Evolutionary conservation across 352 stramenopile genomes (phyloP), one percentile per base, ranked within the genome.

Genomic region (Phytopythium mirpurense): DNA sequence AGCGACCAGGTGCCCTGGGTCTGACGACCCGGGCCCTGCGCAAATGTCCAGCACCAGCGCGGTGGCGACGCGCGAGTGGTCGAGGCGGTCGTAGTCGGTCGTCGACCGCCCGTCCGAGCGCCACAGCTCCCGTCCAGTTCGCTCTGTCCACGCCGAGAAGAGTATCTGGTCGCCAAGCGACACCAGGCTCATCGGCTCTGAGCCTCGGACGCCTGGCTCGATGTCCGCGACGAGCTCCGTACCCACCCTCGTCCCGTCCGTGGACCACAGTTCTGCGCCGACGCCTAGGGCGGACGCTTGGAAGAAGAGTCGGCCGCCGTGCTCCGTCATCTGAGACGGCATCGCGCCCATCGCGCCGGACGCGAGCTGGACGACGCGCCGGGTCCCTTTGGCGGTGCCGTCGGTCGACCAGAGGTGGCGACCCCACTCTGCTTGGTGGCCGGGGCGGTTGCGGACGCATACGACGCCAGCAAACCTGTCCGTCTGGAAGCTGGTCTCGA

Each of bases 351-450:
- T 44, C 3, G 42, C 40, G 9, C 58, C 61, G 3, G 53, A 38
- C 26, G 57, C 64, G 23, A 94, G 72, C 50, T 78, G 68, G 16
- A 59, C 59, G 15, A 96, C 61, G 18, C 84, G 83, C 4, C 52
- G 43, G 7, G 86, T 96, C 3, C 83, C 82, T 19, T 64, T 59
- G 12, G 61, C 21, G 16, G 70, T 93, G 18, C 88, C 88, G 61
- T 97, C 88, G 0, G 86, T 93, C 14, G 60, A 46, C 90, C 90
- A 97, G 8, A 97, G 69, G 54, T 94, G 83, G 9, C 38, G 27
- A 31, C 78, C 57, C 57, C 62, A 74, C 34, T 53, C 35, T 24
- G 60, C 42, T 37, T 50, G 43, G 18, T 47, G 40, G 14, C 40
- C 44, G 53, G 35, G 26, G 24, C 24, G n/a, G 26, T 74, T 48